Base-by-base conservation (phyloP, 108 stramenopile genomes). In the Discostella stelligeroides region DNA sequence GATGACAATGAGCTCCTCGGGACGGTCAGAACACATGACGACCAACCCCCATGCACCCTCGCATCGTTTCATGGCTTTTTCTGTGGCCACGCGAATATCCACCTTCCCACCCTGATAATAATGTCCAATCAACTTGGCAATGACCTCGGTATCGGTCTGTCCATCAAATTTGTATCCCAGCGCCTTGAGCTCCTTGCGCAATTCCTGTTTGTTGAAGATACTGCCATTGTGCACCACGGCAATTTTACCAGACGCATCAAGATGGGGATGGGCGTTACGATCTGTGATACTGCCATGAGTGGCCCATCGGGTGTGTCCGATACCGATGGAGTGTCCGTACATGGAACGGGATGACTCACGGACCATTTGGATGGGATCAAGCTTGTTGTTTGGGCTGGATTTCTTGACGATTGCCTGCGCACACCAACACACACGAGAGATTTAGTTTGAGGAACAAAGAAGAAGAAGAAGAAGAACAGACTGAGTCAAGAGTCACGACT, bases 271-370 rank as follows among this genome's bases (percentile, higher is more conserved):
- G 2, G 92, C 91, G 59, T 96, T 96, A 49, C 74, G 62, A 71
- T 92, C 93, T 23, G 88, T 96, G 54, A 91, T 92, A 45, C 86
- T 85, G 34, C 94, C 94, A 58, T 86, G 83, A 8, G 95, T 95
- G n/a, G 95, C 92, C 91, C 92, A 95, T 13, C 95, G 90, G 1
- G 95, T 96, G 79, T 96, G 95, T 8, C 87, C 95, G 45, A 96
- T 95, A 43, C 92, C 95, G 18, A 90, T 76, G 47, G 40, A 38
- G 53, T 91, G 87, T 24, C 79, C 73, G 41, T 40, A n/a, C 10
- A 61, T 45, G 42, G 80, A 73, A n/a, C 17, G 29, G 24, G 65
- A 72, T 10, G 75, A 21, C 17, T 66, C 65, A 45, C 85, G 80
- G 43, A 92, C 84, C 70, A 90, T 78, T 60, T 85, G 81, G 65